Conservation (phyloP, 192 early-diverging fungal species). For the Dimargaris cristalligena region DNA sequence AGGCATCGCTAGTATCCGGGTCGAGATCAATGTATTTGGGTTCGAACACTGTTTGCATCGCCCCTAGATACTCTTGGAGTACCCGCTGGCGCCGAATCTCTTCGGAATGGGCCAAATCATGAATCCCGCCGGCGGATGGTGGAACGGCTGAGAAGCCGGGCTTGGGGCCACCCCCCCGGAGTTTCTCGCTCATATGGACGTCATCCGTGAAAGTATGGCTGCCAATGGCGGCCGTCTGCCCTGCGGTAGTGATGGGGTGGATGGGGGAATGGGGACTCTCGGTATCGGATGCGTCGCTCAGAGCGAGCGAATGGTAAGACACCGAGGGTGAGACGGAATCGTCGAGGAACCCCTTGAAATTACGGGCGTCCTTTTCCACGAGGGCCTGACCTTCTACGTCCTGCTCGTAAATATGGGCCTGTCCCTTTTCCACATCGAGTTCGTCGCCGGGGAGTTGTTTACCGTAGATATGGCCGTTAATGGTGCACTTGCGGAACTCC, state of each 20-base stretch:
- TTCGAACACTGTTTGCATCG: constrained; percentile 46
- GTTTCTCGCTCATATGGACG: no score
- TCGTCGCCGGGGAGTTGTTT: constrained; percentile 48
- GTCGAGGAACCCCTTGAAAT: no score
- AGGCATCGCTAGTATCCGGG: constrained; percentile 27
- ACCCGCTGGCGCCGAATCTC: constrained; percentile 20
- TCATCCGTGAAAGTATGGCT: no score
- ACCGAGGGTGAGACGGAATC: not conserved
- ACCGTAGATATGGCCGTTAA: constrained; percentile 78
- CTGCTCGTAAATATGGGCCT: no score
- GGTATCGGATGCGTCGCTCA: not conserved
- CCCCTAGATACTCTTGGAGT: constrained; percentile 32
- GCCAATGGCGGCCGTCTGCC: no score
- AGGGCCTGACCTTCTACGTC: no score
- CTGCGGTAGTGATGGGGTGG: not conserved
- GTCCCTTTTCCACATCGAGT: constrained; percentile 33
- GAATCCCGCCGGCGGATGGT: no score
- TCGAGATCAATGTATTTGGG: constrained; percentile 46
- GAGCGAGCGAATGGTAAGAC: not conserved
- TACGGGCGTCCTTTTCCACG: no score
- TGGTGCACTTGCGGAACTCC: constrained; percentile 88
- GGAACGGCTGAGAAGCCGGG: no score
- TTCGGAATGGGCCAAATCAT: no score
- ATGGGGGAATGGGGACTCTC: not conserved
- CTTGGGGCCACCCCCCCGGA: no score